Base-by-base conservation (phyloP, 805 yeast species). In the Isabelozyma heimii region DNA sequence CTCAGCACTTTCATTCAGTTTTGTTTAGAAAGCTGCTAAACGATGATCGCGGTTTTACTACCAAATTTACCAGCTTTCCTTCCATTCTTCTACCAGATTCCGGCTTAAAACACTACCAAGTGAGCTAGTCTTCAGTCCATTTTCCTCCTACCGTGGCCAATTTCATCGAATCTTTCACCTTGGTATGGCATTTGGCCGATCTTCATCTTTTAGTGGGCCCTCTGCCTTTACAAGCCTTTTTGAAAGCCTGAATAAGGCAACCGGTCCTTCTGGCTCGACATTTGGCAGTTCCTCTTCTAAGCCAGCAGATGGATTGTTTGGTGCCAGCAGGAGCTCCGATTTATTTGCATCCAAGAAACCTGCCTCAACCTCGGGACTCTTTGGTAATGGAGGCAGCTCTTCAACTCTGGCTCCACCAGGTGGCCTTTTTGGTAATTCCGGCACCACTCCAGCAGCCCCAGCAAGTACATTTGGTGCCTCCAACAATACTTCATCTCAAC, bases 361-460 rank as follows among this genome's bases (percentile, higher is more conserved):
- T 13, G 9, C 40, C 17, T 8, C 40, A 8, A 5, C 40, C 15
- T 14, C 17, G 4, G 40, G 40, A 13, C 2, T 37, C 4, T 37
- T 37, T 37, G 40, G 24, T 20, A 20, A 6, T 20, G 24, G 6
- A 6, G 24, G 24, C 24, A 20, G 24, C 24, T 20, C 24, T 20
- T 20, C 24, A 20, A 20, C 24, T 20, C 24, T 20, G 24, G 43
- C 30, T 20, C 54, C 20, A 27, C 48, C 40, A 8, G 33, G 48
- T 20, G 30, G 43, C 16, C 50, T 65, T 13, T 63, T 66, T 56
- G 67, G 65, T 8, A 58, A 54, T 38, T 38, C 58, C 8, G 24
- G 43, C 24, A 42, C 30, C 14, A 42, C 17, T 30, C 47, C 27
- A 24, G 46, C 14, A 48, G 43, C 45, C 37, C 37, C 13, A 33